These are phyloP conservation scores for Ustilago nuda DNA, from an alignment of 1,284 basidiomycete species.

Conservation along the genomic window DNA sequence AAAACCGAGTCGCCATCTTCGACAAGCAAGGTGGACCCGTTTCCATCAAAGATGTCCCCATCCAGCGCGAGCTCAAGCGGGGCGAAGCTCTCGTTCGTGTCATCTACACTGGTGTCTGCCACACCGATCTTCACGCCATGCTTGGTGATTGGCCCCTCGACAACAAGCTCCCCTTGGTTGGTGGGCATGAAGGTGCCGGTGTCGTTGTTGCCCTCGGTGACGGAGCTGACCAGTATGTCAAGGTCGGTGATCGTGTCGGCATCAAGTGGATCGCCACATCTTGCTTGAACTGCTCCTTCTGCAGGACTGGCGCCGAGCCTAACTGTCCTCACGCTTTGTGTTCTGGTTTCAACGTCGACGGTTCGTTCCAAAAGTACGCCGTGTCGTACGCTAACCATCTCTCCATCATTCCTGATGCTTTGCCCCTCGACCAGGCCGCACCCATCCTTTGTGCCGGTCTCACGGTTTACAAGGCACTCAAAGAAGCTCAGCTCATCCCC, in stretches of 20 bases:
- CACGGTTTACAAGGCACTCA: slow-evolving; percentile 86
- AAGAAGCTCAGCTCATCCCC: slow-evolving; percentile 76
- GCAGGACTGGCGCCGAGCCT: slow-evolving; percentile 78
- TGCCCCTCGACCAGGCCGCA: slow-evolving; percentile 79
- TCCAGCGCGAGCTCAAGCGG: slow-evolving; percentile 78
- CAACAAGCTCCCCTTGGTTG: slow-evolving; percentile 79
- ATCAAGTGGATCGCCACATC: slow-evolving; percentile 78
- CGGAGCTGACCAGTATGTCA: slow-evolving; percentile 74
- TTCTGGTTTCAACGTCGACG: slow-evolving; percentile 77
- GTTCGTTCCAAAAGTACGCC: slow-evolving; percentile 80
- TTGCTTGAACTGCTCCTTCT: slow-evolving; percentile 79
- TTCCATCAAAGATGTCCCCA: slow-evolving; percentile 66
- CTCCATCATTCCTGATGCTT: slow-evolving; percentile 71
- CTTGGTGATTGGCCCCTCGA: slow-evolving; percentile 67
- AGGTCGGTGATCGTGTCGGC: slow-evolving; percentile 83
- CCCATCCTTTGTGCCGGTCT: slow-evolving; percentile 82
- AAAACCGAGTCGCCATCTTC: slow-evolving; percentile 56
- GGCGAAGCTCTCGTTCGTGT: slow-evolving; percentile 86
- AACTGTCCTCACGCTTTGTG: slow-evolving; percentile 60
- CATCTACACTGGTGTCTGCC: slow-evolving; percentile 61
- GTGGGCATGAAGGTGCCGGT: slow-evolving; percentile 80
- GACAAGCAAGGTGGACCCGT: slow-evolving; percentile 59
- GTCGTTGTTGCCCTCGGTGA: slow-evolving; percentile 81
- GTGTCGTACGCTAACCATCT: slow-evolving; percentile 78
- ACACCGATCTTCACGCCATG: slow-evolving; percentile 60